These are phyloP conservation scores for Podaxis pistillaris DNA, from an alignment of 768 basidiomycete genomes.

Conservation along the genomic window DNA sequence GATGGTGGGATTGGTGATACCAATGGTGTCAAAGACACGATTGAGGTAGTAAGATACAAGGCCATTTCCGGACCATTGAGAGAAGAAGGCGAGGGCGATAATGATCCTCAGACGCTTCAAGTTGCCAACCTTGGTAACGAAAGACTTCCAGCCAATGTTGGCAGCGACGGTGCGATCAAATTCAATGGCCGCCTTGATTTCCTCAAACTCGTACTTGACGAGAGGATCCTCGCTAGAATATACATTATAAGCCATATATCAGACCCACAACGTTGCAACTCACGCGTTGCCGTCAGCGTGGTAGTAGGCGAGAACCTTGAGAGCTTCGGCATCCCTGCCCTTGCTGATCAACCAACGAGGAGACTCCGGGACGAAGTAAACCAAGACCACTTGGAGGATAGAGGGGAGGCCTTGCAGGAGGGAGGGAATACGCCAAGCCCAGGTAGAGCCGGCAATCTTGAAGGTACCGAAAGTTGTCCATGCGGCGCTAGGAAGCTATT, in stretches of 20 bases:
- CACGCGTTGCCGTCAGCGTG: slow-evolving; percentile 75
- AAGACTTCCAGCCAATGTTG: slow-evolving; percentile 67
- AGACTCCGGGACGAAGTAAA: slow-evolving; percentile 77
- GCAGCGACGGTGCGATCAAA: slow-evolving; percentile 60
- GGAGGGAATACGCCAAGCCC: slow-evolving; percentile 85
- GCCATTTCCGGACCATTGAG: slow-evolving; percentile 85
- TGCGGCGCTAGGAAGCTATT: slow-evolving; percentile 49
- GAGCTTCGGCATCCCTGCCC: slow-evolving; percentile 68
- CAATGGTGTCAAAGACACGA: slow-evolving; percentile 66
- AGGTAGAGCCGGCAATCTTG: slow-evolving; percentile 58
- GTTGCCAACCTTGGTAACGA: slow-evolving; percentile 70
- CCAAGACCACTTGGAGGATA: slow-evolving; percentile 58
- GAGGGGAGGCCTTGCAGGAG: slow-evolving; percentile 70
- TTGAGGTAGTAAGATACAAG: slow-evolving; percentile 83
- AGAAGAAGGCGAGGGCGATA: slow-evolving; percentile 78
- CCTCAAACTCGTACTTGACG: slow-evolving; percentile 71
- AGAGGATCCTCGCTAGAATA: slow-evolving; percentile 55
- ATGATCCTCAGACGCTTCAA: slow-evolving; percentile 75
- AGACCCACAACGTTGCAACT: slow-evolving; percentile 16
- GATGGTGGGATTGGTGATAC: slow-evolving; percentile 56
- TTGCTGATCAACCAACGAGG: slow-evolving; percentile 82
- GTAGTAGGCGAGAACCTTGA: slow-evolving; percentile 74
- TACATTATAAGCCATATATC: background rate
- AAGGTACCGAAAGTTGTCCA: slow-evolving; percentile 86
- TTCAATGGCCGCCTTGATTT: slow-evolving; percentile 77